Evolutionary conservation across 305 asterid genomes (phyloP).

Genomic region (Solanum hybrid): DNA sequence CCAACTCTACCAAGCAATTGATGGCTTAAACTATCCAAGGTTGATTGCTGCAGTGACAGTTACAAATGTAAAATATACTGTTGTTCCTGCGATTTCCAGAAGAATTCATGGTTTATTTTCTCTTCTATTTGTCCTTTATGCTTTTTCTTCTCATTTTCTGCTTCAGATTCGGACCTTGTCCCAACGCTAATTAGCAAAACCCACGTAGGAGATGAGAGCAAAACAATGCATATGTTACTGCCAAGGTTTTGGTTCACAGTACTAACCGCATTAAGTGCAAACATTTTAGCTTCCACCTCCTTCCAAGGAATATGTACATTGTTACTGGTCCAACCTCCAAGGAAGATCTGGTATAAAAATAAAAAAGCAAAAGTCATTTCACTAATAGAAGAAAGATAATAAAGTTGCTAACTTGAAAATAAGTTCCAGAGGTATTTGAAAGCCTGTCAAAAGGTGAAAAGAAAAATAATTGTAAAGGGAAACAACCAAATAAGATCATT

Average conservation of each 20-base stretch:
- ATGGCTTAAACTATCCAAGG: neutral
- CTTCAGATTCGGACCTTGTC: neutral
- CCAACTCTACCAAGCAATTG: neutral
- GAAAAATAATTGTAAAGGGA: neutral
- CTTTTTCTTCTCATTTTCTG: neutral
- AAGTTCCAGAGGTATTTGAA: neutral
- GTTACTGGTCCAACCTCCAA: constrained; percentile 50
- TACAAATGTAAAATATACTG: neutral
- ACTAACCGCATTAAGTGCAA: constrained; percentile 74
- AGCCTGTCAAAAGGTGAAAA: neutral
- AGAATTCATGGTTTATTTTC: neutral
- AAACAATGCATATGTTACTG: neutral
- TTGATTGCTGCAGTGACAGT: neutral
- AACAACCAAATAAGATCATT: neutral
- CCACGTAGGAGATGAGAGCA: neutral
- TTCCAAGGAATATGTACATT: constrained; percentile 57
- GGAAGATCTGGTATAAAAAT: constrained; percentile 42
- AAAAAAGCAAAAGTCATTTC: neutral
- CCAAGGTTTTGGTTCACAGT: neutral
- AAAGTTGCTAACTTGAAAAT: neutral
- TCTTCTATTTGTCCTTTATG: neutral
- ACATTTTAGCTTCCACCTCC: constrained; percentile 74
- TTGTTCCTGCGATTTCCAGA: neutral
- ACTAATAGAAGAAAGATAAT: neutral
- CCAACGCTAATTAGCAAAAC: neutral